Evolutionary conservation across 2,329 filamentous ascomycete species (phyloP), one percentile per base, ranked within the genome.

Genomic region (Fusarium praegraminearum): DNA sequence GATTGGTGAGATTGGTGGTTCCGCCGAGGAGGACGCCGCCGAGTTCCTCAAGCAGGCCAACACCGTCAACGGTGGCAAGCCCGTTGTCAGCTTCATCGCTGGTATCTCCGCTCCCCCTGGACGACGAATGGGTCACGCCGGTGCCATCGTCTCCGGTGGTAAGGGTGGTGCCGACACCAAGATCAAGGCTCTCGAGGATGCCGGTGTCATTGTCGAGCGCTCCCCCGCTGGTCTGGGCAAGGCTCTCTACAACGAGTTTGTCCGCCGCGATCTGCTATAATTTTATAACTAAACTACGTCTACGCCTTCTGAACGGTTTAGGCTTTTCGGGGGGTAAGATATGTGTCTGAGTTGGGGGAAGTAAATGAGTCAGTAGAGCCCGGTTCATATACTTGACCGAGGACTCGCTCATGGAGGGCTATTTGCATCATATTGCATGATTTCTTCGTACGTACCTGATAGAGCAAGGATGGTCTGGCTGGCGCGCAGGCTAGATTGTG

Each of bases 1-100:
- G 96, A 98, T 99, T 81, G 96, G 96, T 80, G 96, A 98, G 86
- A 98, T 99, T 80, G 96, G 96, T 83, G 96, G 96, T 70, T 93
- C 92, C 65, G 96, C 96, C 64, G 96, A 99, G 86, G 96, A 99
- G 86, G 96, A 99, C 77, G 96, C 96, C 40, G 95, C 96, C 77
- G 96, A 98, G 77, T 99, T 97, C 88, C 85, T 98, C 80, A 93
- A 92, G 86, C 86, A 90, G 80, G 89, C 96, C 87, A 98, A 99
- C 89, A 94, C 90, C 65, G 86, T 90, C 81, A 92, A 94, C 83
- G 86, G 86, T 63, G 87, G 87, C 79, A 99, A 98, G 90, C 96
- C 96, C 77, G 94, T 97, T 65, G 96, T 98, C 76, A 93, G 92
- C 83, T 99, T 99, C 85, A 98, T 98, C 78, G 96, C 96, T 73